Base-by-base conservation (phyloP, 1,284 basidiomycete species). In the Microbotryum violaceum region DNA sequence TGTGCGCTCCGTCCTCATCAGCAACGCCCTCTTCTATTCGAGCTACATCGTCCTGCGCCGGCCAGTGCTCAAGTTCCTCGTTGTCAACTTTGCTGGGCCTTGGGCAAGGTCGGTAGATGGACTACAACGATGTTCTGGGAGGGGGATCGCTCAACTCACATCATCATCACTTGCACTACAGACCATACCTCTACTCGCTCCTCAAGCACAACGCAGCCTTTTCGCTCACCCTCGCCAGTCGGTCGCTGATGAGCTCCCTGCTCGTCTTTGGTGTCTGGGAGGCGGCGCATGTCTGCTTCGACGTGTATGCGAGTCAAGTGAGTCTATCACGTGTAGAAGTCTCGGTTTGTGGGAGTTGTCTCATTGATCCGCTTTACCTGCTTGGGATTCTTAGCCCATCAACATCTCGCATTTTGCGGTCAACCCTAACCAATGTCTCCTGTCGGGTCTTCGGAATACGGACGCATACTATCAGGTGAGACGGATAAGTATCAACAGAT, bases 401-500 rank as follows among this genome's bases (percentile, higher is more conserved):
- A 27, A 54, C 6, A 65, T 71, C n/a, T 67, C 69, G 23, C 57
- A 63, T 25, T 71, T 69, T 55, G 63, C 62, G 2, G 27, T 62
- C 2, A 66, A 65, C 44, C 65, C 69, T 33, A 65, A 65, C 53
- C 63, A 70, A 33, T 61, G 42, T 74, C 75, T 87, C 3, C 75
- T 87, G 6, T 83, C 85, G 2, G 86, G 85, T 5, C 76, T 83
- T 31, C 67, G 67, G 18, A 73, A 73, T 2, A 48, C 54, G 7
- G 73, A 75, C 31, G 58, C 68, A 12, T 75, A 75, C 64, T 74
- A 73, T 51, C 70, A 73, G 60, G 75, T 75, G 27, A 29, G 69
- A 54, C 31, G 55, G 0, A 16, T 58, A 21, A 10, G 31, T 9
- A 23, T 37, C 27, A 23, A 0, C 10, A 53, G 20, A 10, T 27